Conservation (phyloP, 2,329 filamentous ascomycete genomes). For the Fusarium sp. region DNA sequence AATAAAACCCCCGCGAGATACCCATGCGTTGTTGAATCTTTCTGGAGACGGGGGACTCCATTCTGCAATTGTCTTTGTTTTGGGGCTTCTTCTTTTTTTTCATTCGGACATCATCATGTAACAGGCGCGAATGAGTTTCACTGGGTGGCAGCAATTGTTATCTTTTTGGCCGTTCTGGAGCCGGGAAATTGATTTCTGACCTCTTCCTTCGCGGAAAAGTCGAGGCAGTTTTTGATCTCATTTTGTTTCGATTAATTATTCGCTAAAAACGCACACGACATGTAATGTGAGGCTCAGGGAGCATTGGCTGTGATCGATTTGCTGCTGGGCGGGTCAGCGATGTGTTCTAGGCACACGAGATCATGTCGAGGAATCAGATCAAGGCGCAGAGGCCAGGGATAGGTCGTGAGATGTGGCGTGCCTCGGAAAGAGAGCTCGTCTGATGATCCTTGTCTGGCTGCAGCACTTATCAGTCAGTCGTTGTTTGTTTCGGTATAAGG, state of each 20-base stretch:
- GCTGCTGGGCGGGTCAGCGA: slow-evolving; percentile 32
- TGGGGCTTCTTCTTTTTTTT: slow-evolving; percentile 34
- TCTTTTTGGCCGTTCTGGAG: slow-evolving; percentile 40
- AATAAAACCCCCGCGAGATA: slow-evolving; percentile 49
- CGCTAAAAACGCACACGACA: slow-evolving; percentile 19
- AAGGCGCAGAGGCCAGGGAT: slow-evolving; percentile 38
- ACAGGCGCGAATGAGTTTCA: slow-evolving; percentile 37
- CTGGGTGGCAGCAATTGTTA: slow-evolving; percentile 37
- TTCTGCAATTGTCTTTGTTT: slow-evolving; percentile 41
- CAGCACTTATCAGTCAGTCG: slow-evolving; percentile 43
- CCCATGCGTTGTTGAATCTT: slow-evolving; percentile 46
- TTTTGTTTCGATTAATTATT: slow-evolving; percentile 16
- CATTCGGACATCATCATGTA: slow-evolving; percentile 27
- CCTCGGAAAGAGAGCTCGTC: slow-evolving; percentile 44
- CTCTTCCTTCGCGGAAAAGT: slow-evolving; percentile 28
- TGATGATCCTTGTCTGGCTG: slow-evolving; percentile 46
- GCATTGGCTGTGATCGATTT: slow-evolving; percentile 17
- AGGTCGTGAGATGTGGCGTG: slow-evolving; percentile 47
- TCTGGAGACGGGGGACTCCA: slow-evolving; percentile 49
- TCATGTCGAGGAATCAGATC: slow-evolving; percentile 45
- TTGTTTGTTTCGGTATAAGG: slow-evolving; percentile 37
- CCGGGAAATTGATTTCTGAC: slow-evolving; percentile 46
- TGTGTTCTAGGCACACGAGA: slow-evolving; percentile 38
- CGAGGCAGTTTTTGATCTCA: slow-evolving; percentile 25
- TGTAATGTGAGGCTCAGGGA: slow-evolving; percentile 42